Percentiles rank a stretch among this genome's conserved stretches.
Evolutionary conservation across 257 asterid species (phyloP).

Genomic region (Rehmannia glutinosa): DNA sequence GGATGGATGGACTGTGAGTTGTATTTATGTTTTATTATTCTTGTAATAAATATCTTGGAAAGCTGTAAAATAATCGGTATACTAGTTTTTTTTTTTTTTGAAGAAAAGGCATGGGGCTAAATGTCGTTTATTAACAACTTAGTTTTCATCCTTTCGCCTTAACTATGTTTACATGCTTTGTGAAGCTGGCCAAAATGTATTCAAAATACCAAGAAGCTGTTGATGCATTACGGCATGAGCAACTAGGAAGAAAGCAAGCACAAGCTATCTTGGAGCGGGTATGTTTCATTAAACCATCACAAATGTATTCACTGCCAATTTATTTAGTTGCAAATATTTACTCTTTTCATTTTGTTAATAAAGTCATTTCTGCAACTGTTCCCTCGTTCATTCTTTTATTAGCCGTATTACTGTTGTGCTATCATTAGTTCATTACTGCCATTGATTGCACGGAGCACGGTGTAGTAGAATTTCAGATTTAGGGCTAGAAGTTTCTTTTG

Average conservation of each 20-base stretch:
- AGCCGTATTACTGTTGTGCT: not conserved
- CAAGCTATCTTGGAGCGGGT: constrained; percentile 91
- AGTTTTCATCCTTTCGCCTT: not conserved
- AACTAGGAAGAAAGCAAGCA: constrained; percentile 81
- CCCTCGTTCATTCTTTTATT: not conserved
- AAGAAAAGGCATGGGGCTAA: not conserved
- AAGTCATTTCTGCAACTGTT: not conserved
- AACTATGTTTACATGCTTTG: not conserved
- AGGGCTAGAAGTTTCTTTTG: no score
- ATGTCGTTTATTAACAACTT: not conserved
- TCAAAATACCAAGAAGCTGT: constrained; percentile 88
- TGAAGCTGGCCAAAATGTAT: constrained; percentile 77
- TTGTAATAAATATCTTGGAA: not conserved
- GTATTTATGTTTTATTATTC: not conserved
- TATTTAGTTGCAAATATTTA: not conserved
- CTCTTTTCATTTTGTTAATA: not conserved
- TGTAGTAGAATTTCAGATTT: no score
- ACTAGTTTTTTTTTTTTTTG: not conserved
- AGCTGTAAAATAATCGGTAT: not conserved
- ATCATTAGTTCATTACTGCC: no score
- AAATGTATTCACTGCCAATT: not conserved
- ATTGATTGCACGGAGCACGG: no score
- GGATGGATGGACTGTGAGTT: constrained; percentile 96
- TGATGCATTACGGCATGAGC: constrained; percentile 91
- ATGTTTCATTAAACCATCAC: constrained; percentile 20